These are phyloP conservation scores for Rhizopus microsporus DNA, from an alignment of 371 early-diverging fungal species.

Conservation along the genomic window DNA sequence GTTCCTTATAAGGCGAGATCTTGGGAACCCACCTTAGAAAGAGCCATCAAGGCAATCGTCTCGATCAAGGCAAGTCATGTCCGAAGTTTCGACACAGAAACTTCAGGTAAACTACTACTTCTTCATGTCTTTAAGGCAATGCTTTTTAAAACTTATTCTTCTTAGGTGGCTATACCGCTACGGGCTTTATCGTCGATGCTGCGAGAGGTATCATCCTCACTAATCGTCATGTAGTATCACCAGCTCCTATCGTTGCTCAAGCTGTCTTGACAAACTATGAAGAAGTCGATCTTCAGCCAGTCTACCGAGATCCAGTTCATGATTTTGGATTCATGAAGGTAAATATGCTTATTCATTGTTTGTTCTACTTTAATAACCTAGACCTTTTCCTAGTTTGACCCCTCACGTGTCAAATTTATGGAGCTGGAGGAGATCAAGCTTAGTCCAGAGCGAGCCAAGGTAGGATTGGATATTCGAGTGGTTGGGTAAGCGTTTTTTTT, in stretches of 20 bases:
- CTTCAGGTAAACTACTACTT: slow-evolving; percentile 47
- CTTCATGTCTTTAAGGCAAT: background rate
- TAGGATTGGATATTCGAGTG: slow-evolving; percentile 84
- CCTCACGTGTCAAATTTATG: slow-evolving; percentile 73
- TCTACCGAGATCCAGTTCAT: slow-evolving; percentile 87
- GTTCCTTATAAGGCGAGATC: slow-evolving; percentile 45
- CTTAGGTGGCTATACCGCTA: slow-evolving; percentile 71
- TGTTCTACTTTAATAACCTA: background rate
- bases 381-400: slow-evolving; percentile 71
- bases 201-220: slow-evolving; percentile 82
- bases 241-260: slow-evolving; percentile 85
- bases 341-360: background rate
- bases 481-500: slow-evolving; percentile 56
- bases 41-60: slow-evolving; percentile 79
- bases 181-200: slow-evolving; percentile 93
- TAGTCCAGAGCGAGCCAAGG: slow-evolving; percentile 76
- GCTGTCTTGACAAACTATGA: slow-evolving; percentile 87
- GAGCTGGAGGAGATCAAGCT: slow-evolving; percentile 69
- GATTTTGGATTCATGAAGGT: slow-evolving; percentile 82
- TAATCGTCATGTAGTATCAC: slow-evolving; percentile 89
- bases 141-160: background rate
- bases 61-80: slow-evolving; percentile 87
- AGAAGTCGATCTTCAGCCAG: slow-evolving; percentile 78
- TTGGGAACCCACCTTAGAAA: slow-evolving; percentile 83
- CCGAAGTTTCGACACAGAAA: slow-evolving; percentile 89